Base-by-base conservation (phyloP, 208 protist species). In the Trypanosoma congolense region DNA sequence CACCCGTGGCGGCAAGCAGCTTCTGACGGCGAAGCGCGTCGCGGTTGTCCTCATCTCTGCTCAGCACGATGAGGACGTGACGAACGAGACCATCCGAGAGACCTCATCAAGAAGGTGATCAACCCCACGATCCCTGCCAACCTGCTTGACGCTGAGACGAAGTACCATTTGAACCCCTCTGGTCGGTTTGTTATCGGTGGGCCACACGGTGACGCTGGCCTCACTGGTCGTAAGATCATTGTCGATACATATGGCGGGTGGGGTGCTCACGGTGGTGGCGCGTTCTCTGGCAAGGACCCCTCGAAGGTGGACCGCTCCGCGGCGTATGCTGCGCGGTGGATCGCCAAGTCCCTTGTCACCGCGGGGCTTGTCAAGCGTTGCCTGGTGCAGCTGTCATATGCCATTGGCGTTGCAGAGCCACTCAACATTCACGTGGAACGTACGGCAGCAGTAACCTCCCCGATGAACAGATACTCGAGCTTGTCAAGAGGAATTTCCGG, bases 381-480 rank as follows among this genome's bases (percentile, higher is more conserved):
- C 35, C 35, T 40, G 35, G 35, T 40, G 35, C 35, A 40, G 35
- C 35, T 40, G 8, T 40, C 35, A 8, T 40, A 40, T 14, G 35
- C 35, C 35, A 40, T 40, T 40, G 35, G 35, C 35, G 35, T 40
- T 40, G 35, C 35, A 14, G 35, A 40, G 73, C 63, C 93, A 52
- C 86, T 99, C 2, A 86, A 97, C 5, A 88, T 84, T 33, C 64
- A 90, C 29, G 80, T 99, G n/a, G 95, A 86, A 94, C 93, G 47
- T 99, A 99, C 78, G 98, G 97, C 49, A 98, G 98, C 43, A 92
- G 78, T 31, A 83, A 81, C 58, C 76, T 75, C 60, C 65, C 76
- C 53, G 81, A 89, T 14, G 35, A 40, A 14, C 35, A 40, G 10
- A 40, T 40, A 8, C 35, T 40, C 14, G 35, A 40, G 10, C 8